Evolutionary conservation across 495 filamentous ascomycete species (phyloP), one percentile per base, ranked within the genome.

Genomic region (Neurospora sp.): DNA sequence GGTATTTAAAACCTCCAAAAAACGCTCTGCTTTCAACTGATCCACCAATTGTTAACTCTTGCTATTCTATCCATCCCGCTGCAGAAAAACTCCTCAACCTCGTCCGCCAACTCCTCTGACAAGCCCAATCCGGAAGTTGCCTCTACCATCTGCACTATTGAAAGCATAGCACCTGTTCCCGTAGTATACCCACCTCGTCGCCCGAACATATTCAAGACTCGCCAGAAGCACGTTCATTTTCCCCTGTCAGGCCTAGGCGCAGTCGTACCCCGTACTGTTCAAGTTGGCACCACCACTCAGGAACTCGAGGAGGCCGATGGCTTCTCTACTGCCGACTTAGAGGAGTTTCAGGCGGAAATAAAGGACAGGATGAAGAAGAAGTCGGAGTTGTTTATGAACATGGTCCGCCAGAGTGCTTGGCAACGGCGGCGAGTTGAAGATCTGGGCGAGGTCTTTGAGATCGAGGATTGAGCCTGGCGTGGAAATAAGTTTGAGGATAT

Each of bases 1-100:
- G 27, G 27, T 27, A 27, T 0, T 27, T 27, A 0, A 27, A 27
- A 0, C 27, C 27, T 27, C 0, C 0, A 3, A 27, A 0, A 27
- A 0, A 0, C 27, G 0, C 27, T 27, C 27, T 27, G 27, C 27
- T 27, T 27, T 27, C 27, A 31, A 31, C 27, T 3, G 3, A 31
- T 31, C 27, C 27, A 31, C 3, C 0, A 31, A 31, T 31, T 31
- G 27, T 2, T 31, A 31, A 31, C 2, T 31, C 27, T 0, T 31
- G 27, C 27, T 31, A 0, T 31, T 31, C 27, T 0, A 31, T 31
- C 27, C 0, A 31, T 2, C 27, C 27, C 0, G 27, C 0, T 0
- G 27, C 27, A 31, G 27, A 31, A 0, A 31, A 31, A 31, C 27
- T 0, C 2, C 27, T 31, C 27, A 31, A 31, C 27, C 27, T 3